Percentiles rank a stretch among this genome's conserved stretches.
Evolutionary conservation across 2,329 filamentous ascomycete species (phyloP).

Genomic region (Onygena corvina): DNA sequence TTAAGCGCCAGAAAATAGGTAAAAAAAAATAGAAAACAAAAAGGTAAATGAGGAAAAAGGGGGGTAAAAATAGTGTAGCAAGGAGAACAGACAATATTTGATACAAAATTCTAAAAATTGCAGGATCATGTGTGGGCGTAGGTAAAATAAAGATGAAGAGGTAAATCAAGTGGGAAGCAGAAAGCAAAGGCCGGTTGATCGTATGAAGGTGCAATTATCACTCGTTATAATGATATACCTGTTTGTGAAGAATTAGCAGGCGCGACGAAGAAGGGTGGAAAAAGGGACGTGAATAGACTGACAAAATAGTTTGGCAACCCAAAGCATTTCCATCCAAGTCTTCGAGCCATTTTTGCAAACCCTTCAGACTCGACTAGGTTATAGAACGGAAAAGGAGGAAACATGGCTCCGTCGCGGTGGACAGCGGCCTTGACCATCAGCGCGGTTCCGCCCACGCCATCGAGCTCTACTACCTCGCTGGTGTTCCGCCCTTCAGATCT

Average conservation of each 20-base stretch:
- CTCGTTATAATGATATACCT: slow-evolving; percentile 89
- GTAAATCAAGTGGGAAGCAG: not conserved
- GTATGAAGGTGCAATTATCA: slow-evolving; percentile 31
- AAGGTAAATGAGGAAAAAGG: not conserved
- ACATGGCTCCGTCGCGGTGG: slow-evolving; percentile 96
- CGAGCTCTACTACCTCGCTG: slow-evolving; percentile 58
- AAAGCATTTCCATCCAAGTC: slow-evolving; percentile 71
- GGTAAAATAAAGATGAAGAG: not conserved
- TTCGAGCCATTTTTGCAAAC: slow-evolving; percentile 90
- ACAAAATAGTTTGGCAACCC: slow-evolving; percentile 98
- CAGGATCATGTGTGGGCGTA: not conserved
- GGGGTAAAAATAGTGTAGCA: not conserved
- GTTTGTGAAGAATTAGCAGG: slow-evolving; percentile 10
- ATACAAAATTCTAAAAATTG: not conserved
- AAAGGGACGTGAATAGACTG: slow-evolving; percentile 25
- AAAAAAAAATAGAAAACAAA: not conserved
- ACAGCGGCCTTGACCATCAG: slow-evolving; percentile 93
- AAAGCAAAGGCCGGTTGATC: not conserved
- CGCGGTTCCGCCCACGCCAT: slow-evolving; percentile 88
- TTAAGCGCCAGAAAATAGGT: slow-evolving; percentile 4
- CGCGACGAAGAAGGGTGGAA: not conserved
- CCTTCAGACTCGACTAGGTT: slow-evolving; percentile 96
- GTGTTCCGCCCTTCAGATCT: slow-evolving; percentile 44
- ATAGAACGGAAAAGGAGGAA: slow-evolving; percentile 91
- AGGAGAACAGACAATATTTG: not conserved